Evolutionary conservation across 1,139 yeast species (phyloP).

Genomic region (Yamadazyma blattariae): DNA sequence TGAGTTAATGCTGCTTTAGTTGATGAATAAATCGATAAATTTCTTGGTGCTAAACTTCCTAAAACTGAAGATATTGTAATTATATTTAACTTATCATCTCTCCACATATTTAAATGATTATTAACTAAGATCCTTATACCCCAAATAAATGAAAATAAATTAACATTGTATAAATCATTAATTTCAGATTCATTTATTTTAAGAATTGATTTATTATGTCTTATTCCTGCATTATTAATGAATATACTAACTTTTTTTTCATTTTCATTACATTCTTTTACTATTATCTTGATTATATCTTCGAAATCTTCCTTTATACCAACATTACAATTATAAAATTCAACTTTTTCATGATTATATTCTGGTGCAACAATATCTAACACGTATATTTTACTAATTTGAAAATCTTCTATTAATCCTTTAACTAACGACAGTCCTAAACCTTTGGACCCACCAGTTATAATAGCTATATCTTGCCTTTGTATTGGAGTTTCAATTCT

Average conservation of each 20-base stretch:
- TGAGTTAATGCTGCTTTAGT: slow-evolving; percentile 63
- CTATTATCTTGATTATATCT: slow-evolving; percentile 18
- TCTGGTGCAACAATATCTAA: slow-evolving; percentile 46
- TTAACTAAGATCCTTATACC: slow-evolving; percentile 1
- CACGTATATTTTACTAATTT: slow-evolving; percentile 37
- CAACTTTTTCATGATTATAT: slow-evolving; percentile 15
- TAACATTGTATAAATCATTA: slow-evolving; percentile 45
- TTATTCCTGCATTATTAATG: slow-evolving; percentile 74
- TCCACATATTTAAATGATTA: not conserved
- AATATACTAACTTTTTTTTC: slow-evolving; percentile 46
- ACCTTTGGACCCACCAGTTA: slow-evolving; percentile 70
- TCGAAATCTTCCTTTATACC: slow-evolving; percentile 30
- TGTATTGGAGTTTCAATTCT: not conserved
- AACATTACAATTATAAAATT: slow-evolving; percentile 50
- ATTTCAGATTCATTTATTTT: slow-evolving; percentile 32
- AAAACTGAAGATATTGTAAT: slow-evolving; percentile 68
- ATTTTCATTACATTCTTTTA: slow-evolving; percentile 25
- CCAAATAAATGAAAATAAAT: slow-evolving; percentile 55
- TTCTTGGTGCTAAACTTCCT: slow-evolving; percentile 69
- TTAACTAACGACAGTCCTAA: slow-evolving; percentile 49
- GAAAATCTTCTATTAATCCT: slow-evolving; percentile 23
- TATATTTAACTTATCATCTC: slow-evolving; percentile 39
- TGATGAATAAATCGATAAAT: slow-evolving; percentile 62
- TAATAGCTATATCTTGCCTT: slow-evolving; percentile 36
- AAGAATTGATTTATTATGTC: slow-evolving; percentile 46